Conservation (phyloP, 441 rosid species). For the Raphanus hybrid region DNA sequence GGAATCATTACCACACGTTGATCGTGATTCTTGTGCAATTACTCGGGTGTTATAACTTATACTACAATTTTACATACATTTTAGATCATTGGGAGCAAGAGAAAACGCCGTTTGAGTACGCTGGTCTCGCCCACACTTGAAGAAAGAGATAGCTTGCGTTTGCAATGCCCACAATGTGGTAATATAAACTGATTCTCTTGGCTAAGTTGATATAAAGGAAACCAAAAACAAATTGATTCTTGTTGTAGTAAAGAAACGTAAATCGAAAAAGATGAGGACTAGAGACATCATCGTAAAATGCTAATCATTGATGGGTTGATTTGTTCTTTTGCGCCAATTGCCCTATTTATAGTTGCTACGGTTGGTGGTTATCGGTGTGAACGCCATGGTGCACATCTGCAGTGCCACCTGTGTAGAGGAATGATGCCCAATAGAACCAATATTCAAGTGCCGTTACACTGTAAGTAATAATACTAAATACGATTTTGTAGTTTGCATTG, state of each 20-base stretch:
- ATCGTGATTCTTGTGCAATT: slow-evolving; percentile 8
- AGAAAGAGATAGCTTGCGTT: slow-evolving; percentile 52
- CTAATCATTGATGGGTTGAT: slow-evolving; percentile 4
- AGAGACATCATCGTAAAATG: neutral
- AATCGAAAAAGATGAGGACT: neutral
- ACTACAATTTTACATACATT: slow-evolving; percentile 27
- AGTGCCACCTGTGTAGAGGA: slow-evolving; percentile 83
- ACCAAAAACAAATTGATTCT: neutral
- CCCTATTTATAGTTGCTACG: slow-evolving; percentile 50
- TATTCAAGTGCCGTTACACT: slow-evolving; percentile 71
- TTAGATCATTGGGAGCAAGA: slow-evolving; percentile 68
- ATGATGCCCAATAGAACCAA: slow-evolving; percentile 83
- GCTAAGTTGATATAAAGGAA: neutral
- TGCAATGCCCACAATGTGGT: slow-evolving; percentile 91
- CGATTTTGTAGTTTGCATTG: slow-evolving; percentile 1
- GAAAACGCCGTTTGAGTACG: slow-evolving; percentile 51
- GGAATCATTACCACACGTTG: slow-evolving; percentile 8
- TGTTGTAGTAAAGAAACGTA: neutral
- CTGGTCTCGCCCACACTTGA: slow-evolving; percentile 39
- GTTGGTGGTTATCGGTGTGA: slow-evolving; percentile 70
- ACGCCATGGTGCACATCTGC: slow-evolving; percentile 65
- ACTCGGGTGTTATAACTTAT: slow-evolving; percentile 12
- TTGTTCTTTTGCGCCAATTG: slow-evolving; percentile 1
- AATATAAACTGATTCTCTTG: slow-evolving; percentile 27
- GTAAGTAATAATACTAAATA: slow-evolving; percentile 51